Evolutionary conservation across 805 yeast species (phyloP), one percentile per base, ranked within the genome.

Genomic region (Komagataella phaffii): DNA sequence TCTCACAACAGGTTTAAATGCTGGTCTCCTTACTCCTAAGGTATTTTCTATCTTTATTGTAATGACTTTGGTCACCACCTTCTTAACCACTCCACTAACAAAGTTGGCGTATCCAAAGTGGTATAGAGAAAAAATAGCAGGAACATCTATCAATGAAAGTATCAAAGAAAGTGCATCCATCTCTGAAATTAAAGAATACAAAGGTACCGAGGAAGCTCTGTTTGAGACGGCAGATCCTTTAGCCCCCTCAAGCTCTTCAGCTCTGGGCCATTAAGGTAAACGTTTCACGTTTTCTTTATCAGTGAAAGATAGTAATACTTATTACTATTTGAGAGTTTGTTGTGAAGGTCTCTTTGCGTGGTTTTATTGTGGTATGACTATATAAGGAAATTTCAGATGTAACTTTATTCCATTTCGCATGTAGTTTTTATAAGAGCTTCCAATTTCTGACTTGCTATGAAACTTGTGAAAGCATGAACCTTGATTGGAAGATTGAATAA

Each of bases 41-140:
- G 80, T 81, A 1, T 86, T 79, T 62, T 82, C 90, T 17, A 86
- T 86, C 90, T 85, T 86, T 61, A 78, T 86, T 52, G 79, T 86
- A 44, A 86, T 86, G 95, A 89, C 95, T 0, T 70, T 86, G 53
- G 76, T 84, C 5, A 76, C 88, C 1, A 86, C 95, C 0, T 84
- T 86, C 58, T 64, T 79, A n/a, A 86, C 95, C 1, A 84, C 93
- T 1, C 95, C 95, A 2, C 65, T 86, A 60, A 78, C 93, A 0
- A 61, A 78, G 44, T 63, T 71, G 62, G 65, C 72, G 2, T 86
- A 85, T 59, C 90, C 95, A 1, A 73, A 73, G 7, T 63, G 72
- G 7, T 81, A 81, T 61, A 73, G 88, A 58, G 77, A 75, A 51
- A 70, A 74, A 54, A 71, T 77, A 10, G 40, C 40, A 30, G n/a